phyloP scores from a whole-genome alignment of 1,284 basidiomycete species.

The Phlebopus sp. region DNA sequence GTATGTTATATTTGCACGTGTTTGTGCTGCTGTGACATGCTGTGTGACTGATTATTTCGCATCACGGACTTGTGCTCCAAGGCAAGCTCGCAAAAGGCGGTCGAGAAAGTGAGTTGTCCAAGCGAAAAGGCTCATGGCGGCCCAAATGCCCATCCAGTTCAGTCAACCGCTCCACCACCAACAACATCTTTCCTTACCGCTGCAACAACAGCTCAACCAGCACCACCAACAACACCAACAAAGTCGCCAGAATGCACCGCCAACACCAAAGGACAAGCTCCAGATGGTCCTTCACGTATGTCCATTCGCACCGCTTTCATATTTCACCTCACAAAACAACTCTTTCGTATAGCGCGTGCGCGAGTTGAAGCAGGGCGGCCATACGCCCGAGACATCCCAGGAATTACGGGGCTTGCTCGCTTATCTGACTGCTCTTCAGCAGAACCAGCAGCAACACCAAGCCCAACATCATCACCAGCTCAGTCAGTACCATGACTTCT shows the following conservation, averaged over 20 bases:
- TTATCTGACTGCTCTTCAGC: conserved; percentile 23
- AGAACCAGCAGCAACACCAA: conserved; percentile 31
- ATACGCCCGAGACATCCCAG: conserved; percentile 30
- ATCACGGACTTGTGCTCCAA: conserved; percentile 12
- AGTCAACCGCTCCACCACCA: conserved; percentile 16
- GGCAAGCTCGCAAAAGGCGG: conserved; percentile 6
- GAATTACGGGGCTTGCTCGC: conserved; percentile 27
- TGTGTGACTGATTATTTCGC: conserved; percentile 8
- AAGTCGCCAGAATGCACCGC: conserved; percentile 10
- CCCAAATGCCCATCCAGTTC: conserved; percentile 29
- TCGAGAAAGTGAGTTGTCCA: not conserved
- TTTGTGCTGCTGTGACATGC: conserved; percentile 2
- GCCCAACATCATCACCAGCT: conserved; percentile 27
- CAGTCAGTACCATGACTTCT: conserved; percentile 22
- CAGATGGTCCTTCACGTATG: conserved; percentile 24
- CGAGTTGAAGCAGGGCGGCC: conserved; percentile 32
- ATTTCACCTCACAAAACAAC: not conserved
- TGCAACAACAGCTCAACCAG: not conserved
- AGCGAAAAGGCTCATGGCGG: conserved; percentile 24
- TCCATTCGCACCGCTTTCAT: not conserved
- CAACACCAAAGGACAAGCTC: conserved; percentile 25
- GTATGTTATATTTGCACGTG: not conserved
- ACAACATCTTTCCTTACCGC: conserved; percentile 6
- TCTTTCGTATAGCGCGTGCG: conserved; percentile 22
- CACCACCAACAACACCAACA: conserved; percentile 11